Evolutionary conservation across 169 alveolate species (phyloP).

Genomic region (Neospora caninum): DNA sequence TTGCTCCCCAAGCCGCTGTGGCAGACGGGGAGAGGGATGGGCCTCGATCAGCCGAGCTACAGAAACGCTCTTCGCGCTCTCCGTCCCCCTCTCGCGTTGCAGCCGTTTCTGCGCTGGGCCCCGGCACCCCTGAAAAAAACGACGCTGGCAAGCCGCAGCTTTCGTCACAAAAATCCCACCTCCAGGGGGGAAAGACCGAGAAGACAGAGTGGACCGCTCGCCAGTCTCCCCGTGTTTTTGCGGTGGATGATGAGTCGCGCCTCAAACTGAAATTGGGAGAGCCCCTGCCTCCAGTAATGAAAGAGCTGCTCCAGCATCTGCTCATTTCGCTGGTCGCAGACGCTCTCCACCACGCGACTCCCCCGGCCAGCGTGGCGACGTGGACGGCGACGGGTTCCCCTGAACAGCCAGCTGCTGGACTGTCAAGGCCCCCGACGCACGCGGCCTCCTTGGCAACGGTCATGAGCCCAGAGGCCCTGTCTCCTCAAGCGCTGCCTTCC

Average conservation of each 20-base stretch:
- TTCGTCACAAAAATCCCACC: neutral
- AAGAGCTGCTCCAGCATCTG: constrained; percentile 33
- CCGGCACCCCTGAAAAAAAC: neutral
- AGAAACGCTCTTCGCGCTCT: too few species aligned
- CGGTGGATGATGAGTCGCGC: neutral
- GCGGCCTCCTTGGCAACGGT: neutral
- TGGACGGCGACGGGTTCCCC: neutral
- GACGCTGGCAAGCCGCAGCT: neutral
- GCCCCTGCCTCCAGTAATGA: constrained; percentile 44
- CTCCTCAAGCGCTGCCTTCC: neutral
- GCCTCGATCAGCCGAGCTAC: too few species aligned
- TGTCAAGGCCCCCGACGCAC: neutral
- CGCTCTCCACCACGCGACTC: constrained; percentile 35
- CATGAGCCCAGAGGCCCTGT: neutral
- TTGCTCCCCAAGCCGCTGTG: neutral
- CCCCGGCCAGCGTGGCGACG: neutral
- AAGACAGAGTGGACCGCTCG: neutral
- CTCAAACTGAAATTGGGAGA: neutral
- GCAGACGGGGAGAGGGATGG: neutral
- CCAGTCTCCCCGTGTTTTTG: neutral
- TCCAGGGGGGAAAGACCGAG: neutral
- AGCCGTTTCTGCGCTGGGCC: neutral
- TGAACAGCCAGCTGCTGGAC: neutral
- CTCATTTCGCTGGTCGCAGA: constrained; percentile 25
- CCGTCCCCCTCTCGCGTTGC: neutral